Conservation (phyloP, 257 asterid genomes). For the Plantago ovata region DNA sequence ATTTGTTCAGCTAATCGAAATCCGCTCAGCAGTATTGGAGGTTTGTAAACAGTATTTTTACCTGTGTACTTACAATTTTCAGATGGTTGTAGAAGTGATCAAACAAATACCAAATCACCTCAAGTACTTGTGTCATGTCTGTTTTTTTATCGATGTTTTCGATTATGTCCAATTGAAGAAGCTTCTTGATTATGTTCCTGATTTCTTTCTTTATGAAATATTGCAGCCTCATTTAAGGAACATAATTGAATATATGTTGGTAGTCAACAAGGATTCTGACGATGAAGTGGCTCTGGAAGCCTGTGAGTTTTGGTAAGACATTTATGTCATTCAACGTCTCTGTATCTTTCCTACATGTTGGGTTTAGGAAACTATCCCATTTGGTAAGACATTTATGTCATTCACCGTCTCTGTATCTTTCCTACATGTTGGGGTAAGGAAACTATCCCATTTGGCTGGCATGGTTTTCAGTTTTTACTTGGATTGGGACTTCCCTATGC, state of each 20-base stretch:
- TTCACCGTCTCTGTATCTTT: neutral
- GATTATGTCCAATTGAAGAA: neutral
- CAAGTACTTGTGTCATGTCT: neutral
- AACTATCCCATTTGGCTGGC: too few species aligned
- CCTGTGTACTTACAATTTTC: too few species aligned
- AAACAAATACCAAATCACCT: too few species aligned
- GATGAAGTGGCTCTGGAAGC: slow-evolving; percentile 98
- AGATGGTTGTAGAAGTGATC: too few species aligned
- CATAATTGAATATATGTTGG: slow-evolving; percentile 80
- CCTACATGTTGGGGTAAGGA: too few species aligned
- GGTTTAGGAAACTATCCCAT: slow-evolving; percentile 8
- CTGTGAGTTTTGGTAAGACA: slow-evolving; percentile 90
- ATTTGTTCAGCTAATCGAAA: slow-evolving; percentile 90
- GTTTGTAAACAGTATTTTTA: slow-evolving; percentile 26
- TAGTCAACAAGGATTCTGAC: slow-evolving; percentile 84
- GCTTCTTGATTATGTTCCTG: slow-evolving; percentile 23
- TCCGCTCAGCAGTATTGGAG: slow-evolving; percentile 75
- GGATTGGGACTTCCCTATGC: too few species aligned
- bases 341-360: too few species aligned
- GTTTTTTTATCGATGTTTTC: slow-evolving; percentile 1
- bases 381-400: slow-evolving; percentile 47
- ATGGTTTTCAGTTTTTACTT: too few species aligned
- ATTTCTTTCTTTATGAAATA: slow-evolving; percentile 22
- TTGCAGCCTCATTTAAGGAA: slow-evolving; percentile 89
- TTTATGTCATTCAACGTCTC: slow-evolving; percentile 5